Conservation (phyloP, 1,139 yeast genomes). For the Meyerozyma elateridarum region DNA sequence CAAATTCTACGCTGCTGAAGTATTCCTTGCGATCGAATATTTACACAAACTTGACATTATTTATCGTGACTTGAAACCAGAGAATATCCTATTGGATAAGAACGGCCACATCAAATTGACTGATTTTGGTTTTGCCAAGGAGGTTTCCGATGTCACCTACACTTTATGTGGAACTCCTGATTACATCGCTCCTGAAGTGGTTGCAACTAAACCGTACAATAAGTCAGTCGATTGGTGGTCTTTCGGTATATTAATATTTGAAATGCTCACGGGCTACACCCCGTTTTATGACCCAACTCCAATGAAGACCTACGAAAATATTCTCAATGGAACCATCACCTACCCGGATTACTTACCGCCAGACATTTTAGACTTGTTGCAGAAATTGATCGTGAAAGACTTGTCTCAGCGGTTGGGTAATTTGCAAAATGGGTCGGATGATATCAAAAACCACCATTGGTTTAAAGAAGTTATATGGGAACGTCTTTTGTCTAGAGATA, state of each 20-base stretch:
- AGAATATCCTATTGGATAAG: constrained; percentile 52
- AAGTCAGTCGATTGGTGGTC: constrained; percentile 67
- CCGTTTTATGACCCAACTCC: constrained; percentile 61
- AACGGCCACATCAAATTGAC: constrained; percentile 59
- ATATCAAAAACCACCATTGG: constrained; percentile 55
- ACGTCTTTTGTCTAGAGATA: constrained; percentile 49
- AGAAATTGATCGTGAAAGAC: constrained; percentile 49
- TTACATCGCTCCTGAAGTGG: constrained; percentile 61
- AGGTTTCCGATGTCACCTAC: constrained; percentile 54
- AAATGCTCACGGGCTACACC: constrained; percentile 60
- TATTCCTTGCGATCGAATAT: constrained; percentile 53
- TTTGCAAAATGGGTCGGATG: constrained; percentile 53
- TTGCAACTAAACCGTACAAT: constrained; percentile 57
- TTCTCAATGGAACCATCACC: constrained; percentile 47
- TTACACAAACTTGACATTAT: constrained; percentile 54
- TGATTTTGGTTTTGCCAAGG: constrained; percentile 61
- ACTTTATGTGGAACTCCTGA: constrained; percentile 64
- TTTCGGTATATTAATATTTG: constrained; percentile 54
- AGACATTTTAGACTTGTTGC: constrained; percentile 48
- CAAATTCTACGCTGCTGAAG: constrained; percentile 61
- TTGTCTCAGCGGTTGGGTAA: constrained; percentile 55
- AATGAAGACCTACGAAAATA: constrained; percentile 59
- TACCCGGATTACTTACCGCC: constrained; percentile 48
- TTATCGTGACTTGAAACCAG: constrained; percentile 59
- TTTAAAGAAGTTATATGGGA: constrained; percentile 61